A percentile compares a stretch with the other conserved stretches of the same genome.
Evolutionary conservation across 179 eudicot species (phyloP).

Genomic region (Actinidia arguta): DNA sequence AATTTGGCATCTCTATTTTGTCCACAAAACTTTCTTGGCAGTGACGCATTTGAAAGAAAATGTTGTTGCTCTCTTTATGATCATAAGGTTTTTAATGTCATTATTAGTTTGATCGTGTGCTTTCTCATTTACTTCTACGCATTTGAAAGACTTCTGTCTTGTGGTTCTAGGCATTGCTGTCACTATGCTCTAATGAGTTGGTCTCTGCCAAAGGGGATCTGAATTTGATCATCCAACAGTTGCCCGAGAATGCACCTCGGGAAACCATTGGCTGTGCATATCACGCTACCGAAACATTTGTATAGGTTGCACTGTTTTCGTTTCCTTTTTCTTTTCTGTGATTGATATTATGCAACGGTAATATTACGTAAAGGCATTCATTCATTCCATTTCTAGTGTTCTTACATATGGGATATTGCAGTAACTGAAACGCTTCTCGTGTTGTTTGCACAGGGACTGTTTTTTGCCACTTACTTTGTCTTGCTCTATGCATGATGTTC

Average conservation of each 20-base stretch:
- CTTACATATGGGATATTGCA: background rate
- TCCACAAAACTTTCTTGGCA: too few relatives aligned
- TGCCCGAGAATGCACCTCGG: constrained; percentile 89
- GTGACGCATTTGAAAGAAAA: too few relatives aligned
- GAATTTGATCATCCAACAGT: constrained; percentile 85
- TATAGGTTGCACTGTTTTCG: constrained; percentile 61
- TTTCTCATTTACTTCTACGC: too few relatives aligned
- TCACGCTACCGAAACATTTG: constrained; percentile 93
- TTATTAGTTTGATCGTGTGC: too few relatives aligned
- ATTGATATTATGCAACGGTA: background rate
- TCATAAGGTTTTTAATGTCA: too few relatives aligned
- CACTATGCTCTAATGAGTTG: constrained; percentile 83
- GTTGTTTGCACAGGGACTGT: constrained; percentile 62
- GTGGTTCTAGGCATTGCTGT: constrained; percentile 77
- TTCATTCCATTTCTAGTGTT: background rate
- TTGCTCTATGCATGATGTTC: background rate
- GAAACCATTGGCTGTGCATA: constrained; percentile 93
- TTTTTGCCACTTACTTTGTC: background rate
- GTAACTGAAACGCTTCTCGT: constrained; percentile 5
- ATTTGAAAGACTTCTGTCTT: constrained; percentile 11
- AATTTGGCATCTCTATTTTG: too few relatives aligned
- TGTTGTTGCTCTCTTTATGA: too few relatives aligned
- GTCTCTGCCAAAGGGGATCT: constrained; percentile 89
- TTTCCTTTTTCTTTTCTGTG: background rate
- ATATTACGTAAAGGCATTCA: background rate